Evolutionary conservation across 129 eudicot genomes (phyloP).

Genomic region (Cynara cardunculus): DNA sequence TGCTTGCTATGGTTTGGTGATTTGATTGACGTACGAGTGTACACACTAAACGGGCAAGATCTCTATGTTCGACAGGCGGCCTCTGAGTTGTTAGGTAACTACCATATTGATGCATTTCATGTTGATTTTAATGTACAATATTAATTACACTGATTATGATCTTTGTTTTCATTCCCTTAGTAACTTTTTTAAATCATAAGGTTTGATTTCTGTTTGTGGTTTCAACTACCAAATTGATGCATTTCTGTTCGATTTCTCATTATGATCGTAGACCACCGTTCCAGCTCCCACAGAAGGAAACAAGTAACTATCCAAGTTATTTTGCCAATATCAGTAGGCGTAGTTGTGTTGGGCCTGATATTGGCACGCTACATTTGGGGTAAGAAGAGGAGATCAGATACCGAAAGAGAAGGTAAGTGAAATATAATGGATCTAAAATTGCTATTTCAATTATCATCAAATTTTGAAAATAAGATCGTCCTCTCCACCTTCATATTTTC

Average conservation of each 20-base stretch:
- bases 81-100: slow-evolving; percentile 23
- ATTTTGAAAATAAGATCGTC: neutral
- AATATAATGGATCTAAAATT: neutral
- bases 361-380: neutral
- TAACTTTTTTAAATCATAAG: neutral
- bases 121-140: neutral
- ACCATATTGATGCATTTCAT: neutral
- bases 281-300: neutral
- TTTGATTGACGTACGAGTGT: slow-evolving; percentile 21
- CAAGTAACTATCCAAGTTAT: neutral
- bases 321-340: neutral
- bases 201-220: neutral
- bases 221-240: neutral
- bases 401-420: slow-evolving; percentile 10
- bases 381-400: slow-evolving; percentile 13
- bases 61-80: slow-evolving; percentile 23
- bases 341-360: slow-evolving; percentile 8
- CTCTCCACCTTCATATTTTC: neutral
- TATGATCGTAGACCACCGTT: neutral
- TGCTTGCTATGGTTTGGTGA: slow-evolving; percentile 43
- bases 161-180: neutral
- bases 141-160: neutral
- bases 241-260: neutral
- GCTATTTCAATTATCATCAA: neutral
- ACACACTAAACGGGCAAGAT: slow-evolving; percentile 16